Evolutionary conservation across 805 yeast species (phyloP).

Genomic region (Starmerella powellii): DNA sequence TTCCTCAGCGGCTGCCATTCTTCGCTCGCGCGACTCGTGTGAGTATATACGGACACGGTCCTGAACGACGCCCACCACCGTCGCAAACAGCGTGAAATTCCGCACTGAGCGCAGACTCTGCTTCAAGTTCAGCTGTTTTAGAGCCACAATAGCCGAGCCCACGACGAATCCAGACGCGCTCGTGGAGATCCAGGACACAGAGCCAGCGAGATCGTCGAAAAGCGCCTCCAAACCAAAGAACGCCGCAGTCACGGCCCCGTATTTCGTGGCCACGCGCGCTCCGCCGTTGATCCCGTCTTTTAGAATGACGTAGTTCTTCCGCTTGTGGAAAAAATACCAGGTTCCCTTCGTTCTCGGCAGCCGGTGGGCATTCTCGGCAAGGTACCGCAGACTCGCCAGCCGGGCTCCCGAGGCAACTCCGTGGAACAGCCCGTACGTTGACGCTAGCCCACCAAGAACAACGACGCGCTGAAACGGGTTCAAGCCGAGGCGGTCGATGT

Average conservation of each 20-base stretch:
- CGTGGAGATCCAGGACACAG: conserved; percentile 51
- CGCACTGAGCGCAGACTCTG: conserved; percentile 29
- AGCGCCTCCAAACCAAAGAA: conserved; percentile 52
- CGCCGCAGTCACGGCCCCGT: conserved; percentile 36
- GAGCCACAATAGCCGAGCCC: conserved; percentile 42
- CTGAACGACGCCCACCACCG: conserved; percentile 50
- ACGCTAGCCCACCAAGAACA: conserved; percentile 16
- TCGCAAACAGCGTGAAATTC: conserved; percentile 49
- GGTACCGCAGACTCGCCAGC: conserved; percentile 43
- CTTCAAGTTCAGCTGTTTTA: conserved; percentile 26
- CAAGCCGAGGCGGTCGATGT: conserved; percentile 15
- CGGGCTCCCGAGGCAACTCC: conserved; percentile 55
- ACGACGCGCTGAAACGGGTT: conserved; percentile 13
- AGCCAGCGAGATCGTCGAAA: conserved; percentile 43
- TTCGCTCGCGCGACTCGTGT: background rate
- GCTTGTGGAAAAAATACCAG: conserved; percentile 79
- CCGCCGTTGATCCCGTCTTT: conserved; percentile 43
- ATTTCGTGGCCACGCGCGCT: conserved; percentile 33
- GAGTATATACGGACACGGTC: conserved; percentile 33
- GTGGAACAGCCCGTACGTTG: conserved; percentile 25
- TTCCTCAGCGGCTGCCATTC: background rate
- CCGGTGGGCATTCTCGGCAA: conserved; percentile 74
- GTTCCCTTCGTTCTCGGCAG: conserved; percentile 67
- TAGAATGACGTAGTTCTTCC: conserved; percentile 64
- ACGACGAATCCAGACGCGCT: conserved; percentile 42